Conservation (phyloP, 257 asterid species). For the Nemophila menziesii region DNA sequence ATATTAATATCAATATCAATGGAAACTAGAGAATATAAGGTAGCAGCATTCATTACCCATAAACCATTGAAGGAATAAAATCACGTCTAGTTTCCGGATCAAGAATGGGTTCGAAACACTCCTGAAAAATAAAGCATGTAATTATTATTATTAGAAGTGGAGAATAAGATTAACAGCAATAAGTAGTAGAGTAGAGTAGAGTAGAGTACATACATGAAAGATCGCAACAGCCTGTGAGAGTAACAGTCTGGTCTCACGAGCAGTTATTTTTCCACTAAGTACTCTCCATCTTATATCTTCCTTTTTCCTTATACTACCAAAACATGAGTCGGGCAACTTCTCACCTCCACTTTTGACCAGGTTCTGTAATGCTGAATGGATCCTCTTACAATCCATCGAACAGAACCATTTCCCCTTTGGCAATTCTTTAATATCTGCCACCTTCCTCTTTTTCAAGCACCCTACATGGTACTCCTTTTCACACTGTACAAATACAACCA, state of each 20-base stretch:
- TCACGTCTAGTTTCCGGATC: slow-evolving; percentile 94
- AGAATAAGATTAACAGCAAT: no score
- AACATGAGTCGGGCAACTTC: slow-evolving; percentile 54
- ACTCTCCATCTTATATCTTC: slow-evolving; percentile 87
- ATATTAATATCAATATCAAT: slow-evolving; percentile 1
- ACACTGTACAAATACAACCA: slow-evolving; percentile 46
- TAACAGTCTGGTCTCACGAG: slow-evolving; percentile 75
- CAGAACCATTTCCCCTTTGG: slow-evolving; percentile 99
- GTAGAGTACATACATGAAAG: slow-evolving; percentile 59
- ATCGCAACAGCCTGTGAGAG: slow-evolving; percentile 90
- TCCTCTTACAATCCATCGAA: slow-evolving; percentile 58
- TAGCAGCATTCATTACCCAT: slow-evolving; percentile 51
- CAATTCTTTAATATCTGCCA: slow-evolving; percentile 93
- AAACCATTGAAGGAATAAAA: slow-evolving; percentile 94
- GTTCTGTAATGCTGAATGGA: slow-evolving; percentile 56
- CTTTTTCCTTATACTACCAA: slow-evolving; percentile 50
- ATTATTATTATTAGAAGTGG: no score
- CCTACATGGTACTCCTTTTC: slow-evolving; percentile 98
- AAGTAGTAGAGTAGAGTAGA: neutral
- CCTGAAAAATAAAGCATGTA: slow-evolving; percentile 37
- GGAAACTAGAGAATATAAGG: neutral
- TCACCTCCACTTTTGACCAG: slow-evolving; percentile 63
- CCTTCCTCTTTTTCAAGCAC: slow-evolving; percentile 80
- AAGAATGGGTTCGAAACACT: slow-evolving; percentile 81
- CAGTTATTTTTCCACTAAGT: slow-evolving; percentile 62